Conservation (phyloP, 768 basidiomycete species). For the Agaricus subrufescens region DNA sequence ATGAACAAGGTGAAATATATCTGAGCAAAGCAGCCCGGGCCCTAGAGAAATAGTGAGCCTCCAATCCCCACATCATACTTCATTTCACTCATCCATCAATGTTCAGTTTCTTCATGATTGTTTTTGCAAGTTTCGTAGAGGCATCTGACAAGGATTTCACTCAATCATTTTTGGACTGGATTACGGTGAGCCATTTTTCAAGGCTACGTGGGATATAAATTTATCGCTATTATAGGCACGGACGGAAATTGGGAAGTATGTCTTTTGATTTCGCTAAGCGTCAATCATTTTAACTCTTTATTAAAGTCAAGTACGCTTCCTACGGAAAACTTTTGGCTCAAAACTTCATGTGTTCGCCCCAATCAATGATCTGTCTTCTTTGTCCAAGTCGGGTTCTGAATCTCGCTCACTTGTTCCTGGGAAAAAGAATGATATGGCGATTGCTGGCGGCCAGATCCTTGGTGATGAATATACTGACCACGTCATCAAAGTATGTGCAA, state of each 20-base stretch:
- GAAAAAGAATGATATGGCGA: slow-evolving; percentile 70
- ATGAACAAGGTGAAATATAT: slow-evolving; percentile 51
- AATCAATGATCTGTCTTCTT: slow-evolving; percentile 77
- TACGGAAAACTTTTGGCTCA: slow-evolving; percentile 78
- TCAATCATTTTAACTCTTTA: neutral
- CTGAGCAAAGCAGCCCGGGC: slow-evolving; percentile 69
- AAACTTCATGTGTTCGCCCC: slow-evolving; percentile 89
- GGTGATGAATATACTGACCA: slow-evolving; percentile 96
- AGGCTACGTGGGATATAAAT: neutral
- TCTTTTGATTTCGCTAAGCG: neutral
- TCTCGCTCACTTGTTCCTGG: slow-evolving; percentile 55
- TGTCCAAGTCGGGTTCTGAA: slow-evolving; percentile 67
- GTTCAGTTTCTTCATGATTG: slow-evolving; percentile 86
- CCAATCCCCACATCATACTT: neutral
- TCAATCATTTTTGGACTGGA: slow-evolving; percentile 81
- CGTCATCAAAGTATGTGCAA: slow-evolving; percentile 68
- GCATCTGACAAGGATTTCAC: slow-evolving; percentile 48
- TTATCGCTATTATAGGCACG: slow-evolving; percentile 44
- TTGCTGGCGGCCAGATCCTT: slow-evolving; percentile 77
- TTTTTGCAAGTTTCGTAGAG: slow-evolving; percentile 86
- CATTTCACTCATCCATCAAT: neutral
- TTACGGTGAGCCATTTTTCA: slow-evolving; percentile 47
- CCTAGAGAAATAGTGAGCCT: slow-evolving; percentile 82
- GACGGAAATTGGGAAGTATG: slow-evolving; percentile 92
- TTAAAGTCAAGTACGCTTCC: slow-evolving; percentile 71